Percentiles rank a stretch among this genome's conserved stretches.
Conservation (phyloP, 2,329 filamentous ascomycete genomes). For the Venturia pyrina region DNA sequence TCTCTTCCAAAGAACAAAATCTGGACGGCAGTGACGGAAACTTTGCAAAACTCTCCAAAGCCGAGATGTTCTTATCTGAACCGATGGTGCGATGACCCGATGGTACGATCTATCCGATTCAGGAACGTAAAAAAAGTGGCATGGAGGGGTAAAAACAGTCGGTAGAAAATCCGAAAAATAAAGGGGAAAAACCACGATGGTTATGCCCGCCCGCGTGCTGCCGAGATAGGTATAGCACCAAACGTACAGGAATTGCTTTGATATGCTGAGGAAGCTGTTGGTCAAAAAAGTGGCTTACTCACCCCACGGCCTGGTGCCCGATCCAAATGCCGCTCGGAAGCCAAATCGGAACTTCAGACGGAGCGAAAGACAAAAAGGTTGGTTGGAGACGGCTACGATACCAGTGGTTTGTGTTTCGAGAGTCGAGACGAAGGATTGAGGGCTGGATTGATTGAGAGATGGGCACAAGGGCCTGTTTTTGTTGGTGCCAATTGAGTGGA, state of each 20-base stretch:
- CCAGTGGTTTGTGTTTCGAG: background rate
- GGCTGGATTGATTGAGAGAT: background rate
- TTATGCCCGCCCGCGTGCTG: background rate
- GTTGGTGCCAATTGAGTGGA: background rate
- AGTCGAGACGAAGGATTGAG: background rate
- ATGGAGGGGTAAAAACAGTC: background rate
- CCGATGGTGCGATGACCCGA: background rate
- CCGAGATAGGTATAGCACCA: background rate
- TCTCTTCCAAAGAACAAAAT: background rate
- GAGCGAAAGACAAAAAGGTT: background rate
- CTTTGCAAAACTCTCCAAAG: background rate
- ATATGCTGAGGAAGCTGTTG: conserved; percentile 7
- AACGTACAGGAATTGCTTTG: background rate
- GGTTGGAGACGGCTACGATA: background rate
- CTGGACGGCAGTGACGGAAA: background rate
- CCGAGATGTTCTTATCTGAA: background rate
- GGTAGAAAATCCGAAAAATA: background rate
- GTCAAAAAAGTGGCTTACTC: conserved; percentile 6
- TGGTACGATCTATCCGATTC: background rate
- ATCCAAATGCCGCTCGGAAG: background rate
- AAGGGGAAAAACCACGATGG: background rate
- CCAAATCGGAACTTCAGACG: background rate
- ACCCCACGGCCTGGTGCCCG: background rate
- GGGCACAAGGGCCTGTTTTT: background rate
- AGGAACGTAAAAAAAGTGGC: background rate